Conservation (phyloP, 1,284 basidiomycete genomes). For the Pholiota adiposa region DNA sequence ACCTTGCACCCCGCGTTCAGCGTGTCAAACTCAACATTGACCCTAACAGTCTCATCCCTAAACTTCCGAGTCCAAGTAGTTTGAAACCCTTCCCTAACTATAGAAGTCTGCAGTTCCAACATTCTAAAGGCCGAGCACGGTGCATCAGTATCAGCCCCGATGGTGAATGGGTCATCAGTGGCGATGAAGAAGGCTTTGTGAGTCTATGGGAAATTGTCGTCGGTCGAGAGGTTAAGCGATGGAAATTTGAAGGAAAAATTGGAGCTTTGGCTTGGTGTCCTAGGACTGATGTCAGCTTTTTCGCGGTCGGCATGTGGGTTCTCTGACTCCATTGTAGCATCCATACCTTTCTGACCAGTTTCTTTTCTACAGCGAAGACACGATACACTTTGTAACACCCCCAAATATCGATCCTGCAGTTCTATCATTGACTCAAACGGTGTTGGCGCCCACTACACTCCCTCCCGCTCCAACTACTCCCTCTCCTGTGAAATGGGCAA, state of each 20-base stretch:
- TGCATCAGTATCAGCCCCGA: constrained; percentile 85
- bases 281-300: constrained; percentile 80
- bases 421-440: constrained; percentile 63
- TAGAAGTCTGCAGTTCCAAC: constrained; percentile 74
- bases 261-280: constrained; percentile 95
- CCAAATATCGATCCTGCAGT: constrained; percentile 68
- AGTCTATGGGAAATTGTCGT: constrained; percentile 95
- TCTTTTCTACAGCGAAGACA: constrained; percentile 65
- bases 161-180: constrained; percentile 91
- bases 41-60: constrained; percentile 90
- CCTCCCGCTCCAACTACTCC: constrained; percentile 61
- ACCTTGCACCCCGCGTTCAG: constrained; percentile 94
- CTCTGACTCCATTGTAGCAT: neutral
- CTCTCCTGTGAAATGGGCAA: constrained; percentile 74
- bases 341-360: neutral
- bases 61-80: constrained; percentile 93
- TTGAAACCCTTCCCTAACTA: constrained; percentile 95
- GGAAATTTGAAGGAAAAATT: constrained; percentile 84
- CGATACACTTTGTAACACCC: constrained; percentile 84
- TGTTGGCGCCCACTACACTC: constrained; percentile 67
- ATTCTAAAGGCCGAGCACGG: constrained; percentile 74
- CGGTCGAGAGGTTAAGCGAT: constrained; percentile 88
- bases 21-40: constrained; percentile 89
- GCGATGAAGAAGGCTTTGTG: constrained; percentile 89
- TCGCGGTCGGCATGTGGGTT: constrained; percentile 82